Percentiles rank a stretch among this genome's conserved stretches.
phyloP scores from a whole-genome alignment of 2,329 filamentous ascomycete species.

The Talaromyces piceae region DNA sequence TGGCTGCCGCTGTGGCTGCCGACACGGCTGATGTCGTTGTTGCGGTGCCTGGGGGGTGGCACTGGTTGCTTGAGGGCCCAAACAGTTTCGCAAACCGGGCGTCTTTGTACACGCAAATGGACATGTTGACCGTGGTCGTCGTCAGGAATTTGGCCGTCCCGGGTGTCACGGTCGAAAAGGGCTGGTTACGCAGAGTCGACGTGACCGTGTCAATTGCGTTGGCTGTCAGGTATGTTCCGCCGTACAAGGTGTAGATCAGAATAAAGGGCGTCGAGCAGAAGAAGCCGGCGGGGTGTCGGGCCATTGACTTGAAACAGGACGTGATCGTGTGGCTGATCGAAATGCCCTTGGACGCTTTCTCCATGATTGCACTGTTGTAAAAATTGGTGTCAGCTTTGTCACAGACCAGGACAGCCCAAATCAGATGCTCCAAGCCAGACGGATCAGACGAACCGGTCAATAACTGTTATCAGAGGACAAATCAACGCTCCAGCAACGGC shows the following conservation, averaged over 20 bases:
- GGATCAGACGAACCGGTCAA: conserved; percentile 60
- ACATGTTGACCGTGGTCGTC: conserved; percentile 74
- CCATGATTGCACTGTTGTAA: conserved; percentile 43
- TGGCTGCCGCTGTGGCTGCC: conserved; percentile 10
- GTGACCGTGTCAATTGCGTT: conserved; percentile 78
- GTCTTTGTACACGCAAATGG: conserved; percentile 84
- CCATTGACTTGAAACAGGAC: conserved; percentile 32
- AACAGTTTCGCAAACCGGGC: conserved; percentile 77
- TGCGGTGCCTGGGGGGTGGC: conserved; percentile 37
- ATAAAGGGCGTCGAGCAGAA: conserved; percentile 42
- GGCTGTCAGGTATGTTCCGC: conserved; percentile 80
- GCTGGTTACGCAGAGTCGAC: conserved; percentile 53
- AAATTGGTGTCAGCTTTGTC: too few species aligned
- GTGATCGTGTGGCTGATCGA: conserved; percentile 35
- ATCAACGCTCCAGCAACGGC: conserved; percentile 66
- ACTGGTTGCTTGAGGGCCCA: conserved; percentile 48
- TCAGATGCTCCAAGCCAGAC: too few species aligned
- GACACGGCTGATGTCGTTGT: conserved; percentile 4
- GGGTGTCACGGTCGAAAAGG: conserved; percentile 57
- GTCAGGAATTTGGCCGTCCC: conserved; percentile 74
- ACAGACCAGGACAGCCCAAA: too few species aligned
- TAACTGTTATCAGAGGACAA: conserved; percentile 77
- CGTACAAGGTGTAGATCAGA: conserved; percentile 60
- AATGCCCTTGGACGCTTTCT: conserved; percentile 41
- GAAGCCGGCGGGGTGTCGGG: conserved; percentile 35